Percentiles rank a stretch among this genome's conserved stretches.
phyloP scores from a whole-genome alignment of 306 rosid species.

The Astragalus glycyphyllos region DNA sequence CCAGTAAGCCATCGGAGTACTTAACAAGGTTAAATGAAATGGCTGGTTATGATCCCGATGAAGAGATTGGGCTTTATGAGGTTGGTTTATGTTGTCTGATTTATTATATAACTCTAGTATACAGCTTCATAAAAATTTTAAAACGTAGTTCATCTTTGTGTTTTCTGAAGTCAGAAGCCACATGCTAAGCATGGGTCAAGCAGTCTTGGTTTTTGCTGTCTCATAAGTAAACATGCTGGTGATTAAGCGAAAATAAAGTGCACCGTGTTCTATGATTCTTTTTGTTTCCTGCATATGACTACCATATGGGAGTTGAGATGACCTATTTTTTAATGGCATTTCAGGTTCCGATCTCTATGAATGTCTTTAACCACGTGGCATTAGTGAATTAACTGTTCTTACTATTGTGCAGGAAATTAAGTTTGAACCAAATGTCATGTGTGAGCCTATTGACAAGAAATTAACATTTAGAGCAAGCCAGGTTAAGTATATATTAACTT shows the following conservation, averaged over 20 bases:
- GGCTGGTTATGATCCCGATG: slow-evolving; percentile 87
- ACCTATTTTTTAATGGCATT: slow-evolving; percentile 1
- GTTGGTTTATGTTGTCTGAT: slow-evolving; percentile 50
- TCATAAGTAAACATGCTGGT: slow-evolving; percentile 12
- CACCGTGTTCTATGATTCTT: slow-evolving; percentile 4
- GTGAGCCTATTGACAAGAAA: slow-evolving; percentile 93
- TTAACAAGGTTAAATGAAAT: slow-evolving; percentile 74
- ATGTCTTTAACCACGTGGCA: slow-evolving; percentile 8
- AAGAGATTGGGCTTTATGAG: slow-evolving; percentile 93
- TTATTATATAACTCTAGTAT: slow-evolving; percentile 14
- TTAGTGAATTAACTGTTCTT: slow-evolving; percentile 32
- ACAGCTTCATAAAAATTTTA: neutral
- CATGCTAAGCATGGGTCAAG: slow-evolving; percentile 10
- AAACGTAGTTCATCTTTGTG: slow-evolving; percentile 25
- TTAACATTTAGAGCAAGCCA: slow-evolving; percentile 83
- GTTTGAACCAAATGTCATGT: slow-evolving; percentile 96
- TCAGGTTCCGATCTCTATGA: slow-evolving; percentile 1
- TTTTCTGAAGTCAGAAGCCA: slow-evolving; percentile 29
- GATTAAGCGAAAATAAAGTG: slow-evolving; percentile 25
- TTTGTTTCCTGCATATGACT: slow-evolving; percentile 20
- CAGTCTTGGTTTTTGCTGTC: slow-evolving; percentile 17
- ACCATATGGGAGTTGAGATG: neutral
- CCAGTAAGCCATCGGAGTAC: slow-evolving; percentile 79
- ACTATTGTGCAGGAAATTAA: slow-evolving; percentile 78
- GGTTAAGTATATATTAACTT: slow-evolving; percentile 52